Base-by-base conservation (phyloP, 176 grass and related monocot genomes). In the Cenchrus americanus region DNA sequence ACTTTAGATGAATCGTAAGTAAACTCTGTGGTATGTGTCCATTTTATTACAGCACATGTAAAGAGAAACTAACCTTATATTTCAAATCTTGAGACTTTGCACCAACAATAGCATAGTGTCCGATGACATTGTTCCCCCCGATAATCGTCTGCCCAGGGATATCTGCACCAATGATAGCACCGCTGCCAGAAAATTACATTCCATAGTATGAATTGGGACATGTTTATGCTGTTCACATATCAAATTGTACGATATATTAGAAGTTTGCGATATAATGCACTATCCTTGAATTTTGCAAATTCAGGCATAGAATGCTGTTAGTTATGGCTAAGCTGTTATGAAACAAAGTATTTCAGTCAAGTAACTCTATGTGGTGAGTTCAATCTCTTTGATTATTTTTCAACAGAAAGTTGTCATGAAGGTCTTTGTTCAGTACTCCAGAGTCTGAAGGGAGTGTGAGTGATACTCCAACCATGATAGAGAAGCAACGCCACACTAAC, bases 71-170 rank as follows among this genome's bases (percentile, higher is more conserved):
- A 87, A 98, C 96, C 91, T 94, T 92, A 81, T 95, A 95, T 95
- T 98, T 95, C 46, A 98, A 86, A 90, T 98, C 96, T 83, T 95
- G 96, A 80, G 91, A 98, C 85, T 90, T 94, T 18, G 73, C 83
- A 78, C 96, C 96, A 87, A 98, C 89, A 24, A 90, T 83, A 17
- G 93, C 87, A 83, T 95, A 79, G 73, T 90, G 79, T 90, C 93
- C 96, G 26, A 95, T 87, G 51, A 92, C 62, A 93, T 93, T 98
- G 73, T 92, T 85, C 76, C 80, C 80, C 80, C 89, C 89, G 74
- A 98, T 88, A 69, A 89, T 59, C 78, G 93, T 95, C 22, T 19
- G 66, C 40, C 93, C 96, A 69, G 91, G 89, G 81, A 93, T 76
- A 78, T 95, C 91, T 77, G 93, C 87, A 87, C 96, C 96, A 87